phyloP scores from a whole-genome alignment of 108 stramenopile genomes.

The Epipyxis sp. region DNA sequence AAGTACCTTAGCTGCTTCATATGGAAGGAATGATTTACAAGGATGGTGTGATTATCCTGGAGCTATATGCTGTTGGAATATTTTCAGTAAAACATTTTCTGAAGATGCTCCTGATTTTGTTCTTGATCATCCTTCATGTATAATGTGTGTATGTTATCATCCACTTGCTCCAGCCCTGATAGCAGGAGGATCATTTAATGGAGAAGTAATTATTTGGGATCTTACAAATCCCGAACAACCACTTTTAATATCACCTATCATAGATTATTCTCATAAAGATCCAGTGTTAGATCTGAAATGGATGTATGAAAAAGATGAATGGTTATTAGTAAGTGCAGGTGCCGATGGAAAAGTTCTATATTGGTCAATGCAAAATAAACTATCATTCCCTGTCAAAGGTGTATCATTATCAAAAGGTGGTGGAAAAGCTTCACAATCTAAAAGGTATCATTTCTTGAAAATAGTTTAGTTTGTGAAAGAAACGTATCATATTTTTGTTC shows the following conservation, averaged over 20 bases:
- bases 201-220: conserved; percentile 53
- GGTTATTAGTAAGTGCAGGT: conserved; percentile 37
- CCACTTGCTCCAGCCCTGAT: conserved; percentile 50
- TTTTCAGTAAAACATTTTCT: conserved; percentile 36
- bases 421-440: too few species aligned
- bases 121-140: conserved; percentile 46
- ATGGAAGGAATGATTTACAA: conserved; percentile 46
- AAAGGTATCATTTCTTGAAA: too few species aligned
- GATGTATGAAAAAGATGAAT: conserved; percentile 16
- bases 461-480: too few species aligned
- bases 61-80: conserved; percentile 48
- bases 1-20: conserved; percentile 41
- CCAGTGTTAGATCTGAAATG: conserved; percentile 47
- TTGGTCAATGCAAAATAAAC: conserved; percentile 30
- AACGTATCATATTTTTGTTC: too few species aligned
- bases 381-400: conserved; percentile 33
- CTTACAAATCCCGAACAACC: conserved; percentile 31
- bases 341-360: conserved; percentile 40
- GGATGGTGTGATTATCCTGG: conserved; percentile 54
- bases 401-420: neutral
- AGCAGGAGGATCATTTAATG: conserved; percentile 59
- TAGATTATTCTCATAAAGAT: conserved; percentile 57
- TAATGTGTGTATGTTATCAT: conserved; percentile 54
- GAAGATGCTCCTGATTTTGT: conserved; percentile 33
- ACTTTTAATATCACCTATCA: conserved; percentile 44